A percentile compares a stretch with the other conserved stretches of the same genome.
Evolutionary conservation across 306 rosid species (phyloP).

Genomic region (Vigna radiata): DNA sequence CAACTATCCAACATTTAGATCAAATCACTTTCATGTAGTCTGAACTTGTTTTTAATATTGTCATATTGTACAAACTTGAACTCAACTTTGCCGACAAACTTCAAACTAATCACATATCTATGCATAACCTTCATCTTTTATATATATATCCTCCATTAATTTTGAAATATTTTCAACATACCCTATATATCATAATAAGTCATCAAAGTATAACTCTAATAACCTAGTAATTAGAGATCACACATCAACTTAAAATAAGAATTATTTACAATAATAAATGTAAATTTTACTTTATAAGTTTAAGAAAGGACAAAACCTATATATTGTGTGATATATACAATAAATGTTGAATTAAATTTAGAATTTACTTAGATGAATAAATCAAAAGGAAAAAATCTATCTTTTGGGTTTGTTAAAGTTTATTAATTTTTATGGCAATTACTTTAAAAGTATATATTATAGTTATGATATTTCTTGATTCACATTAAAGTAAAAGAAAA

Average conservation of each 20-base stretch:
- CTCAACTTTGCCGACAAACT: conserved; percentile 51
- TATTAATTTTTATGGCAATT: too few species aligned
- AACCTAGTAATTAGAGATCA: too few species aligned
- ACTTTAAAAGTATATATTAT: too few species aligned
- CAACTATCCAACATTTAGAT: conserved; percentile 45
- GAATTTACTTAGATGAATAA: too few species aligned
- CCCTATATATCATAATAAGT: conserved; percentile 16
- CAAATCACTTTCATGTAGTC: conserved; percentile 47
- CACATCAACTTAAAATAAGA: too few species aligned
- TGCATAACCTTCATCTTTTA: conserved; percentile 9
- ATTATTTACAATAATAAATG: too few species aligned
- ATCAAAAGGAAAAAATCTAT: neutral
- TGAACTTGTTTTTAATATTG: conserved; percentile 11
- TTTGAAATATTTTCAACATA: neutral
- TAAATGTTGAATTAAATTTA: too few species aligned
- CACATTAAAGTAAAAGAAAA: too few species aligned
- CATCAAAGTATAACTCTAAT: conserved; percentile 6
- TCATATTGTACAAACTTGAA: conserved; percentile 41
- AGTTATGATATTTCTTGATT: too few species aligned
- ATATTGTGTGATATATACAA: too few species aligned
- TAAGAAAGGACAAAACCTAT: neutral
- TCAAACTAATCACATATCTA: conserved; percentile 26
- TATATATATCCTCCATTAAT: neutral
- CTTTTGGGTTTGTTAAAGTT: too few species aligned
- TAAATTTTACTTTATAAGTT: too few species aligned